These are phyloP conservation scores for Crithidia sp. DNA, from an alignment of 208 protist genomes.

Conservation along the genomic window DNA sequence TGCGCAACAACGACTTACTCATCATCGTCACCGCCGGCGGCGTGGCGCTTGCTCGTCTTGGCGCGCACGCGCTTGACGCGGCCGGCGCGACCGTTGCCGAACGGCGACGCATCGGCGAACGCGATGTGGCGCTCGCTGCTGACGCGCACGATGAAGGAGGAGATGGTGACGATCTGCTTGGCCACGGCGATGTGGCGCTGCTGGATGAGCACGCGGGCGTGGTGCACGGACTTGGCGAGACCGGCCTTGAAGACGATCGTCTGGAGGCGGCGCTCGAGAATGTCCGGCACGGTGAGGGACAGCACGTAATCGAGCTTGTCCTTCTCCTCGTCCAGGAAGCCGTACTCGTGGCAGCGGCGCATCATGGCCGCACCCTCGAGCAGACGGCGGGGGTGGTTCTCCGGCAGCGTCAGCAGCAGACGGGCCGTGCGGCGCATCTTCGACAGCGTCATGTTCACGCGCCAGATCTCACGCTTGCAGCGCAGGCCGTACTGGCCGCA, in stretches of 20 bases:
- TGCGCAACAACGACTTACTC: conserved; percentile 34
- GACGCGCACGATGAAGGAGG: conserved; percentile 99
- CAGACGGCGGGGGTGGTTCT: conserved; percentile 96
- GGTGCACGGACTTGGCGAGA: conserved; percentile 99
- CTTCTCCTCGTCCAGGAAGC: conserved; percentile 98
- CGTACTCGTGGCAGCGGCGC: conserved; percentile 98
- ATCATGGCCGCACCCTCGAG: conserved; percentile 99
- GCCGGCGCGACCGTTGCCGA: conserved; percentile 95
- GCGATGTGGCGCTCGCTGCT: conserved; percentile 99
- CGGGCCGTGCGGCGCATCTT: conserved; percentile 99
- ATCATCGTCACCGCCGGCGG: conserved; percentile 60
- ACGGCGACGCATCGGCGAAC: conserved; percentile 96
- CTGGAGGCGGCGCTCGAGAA: conserved; percentile 99
- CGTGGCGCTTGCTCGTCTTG: conserved; percentile 72
- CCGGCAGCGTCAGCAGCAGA: conserved; percentile 99
- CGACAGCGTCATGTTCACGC: conserved; percentile 97
- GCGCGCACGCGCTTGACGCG: conserved; percentile 95
- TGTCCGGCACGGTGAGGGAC: conserved; percentile 98
- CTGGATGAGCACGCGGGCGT: conserved; percentile 99
- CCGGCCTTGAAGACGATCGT: conserved; percentile 98
- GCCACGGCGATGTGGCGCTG: conserved; percentile 99
- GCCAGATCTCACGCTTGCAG: conserved; percentile 99
- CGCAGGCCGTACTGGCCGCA: conserved; percentile 99
- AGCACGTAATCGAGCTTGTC: conserved; percentile 99
- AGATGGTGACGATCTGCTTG: conserved; percentile 99